These are phyloP conservation scores for Penstemon newberryi DNA, from an alignment of 257 asterid genomes.

Conservation along the genomic window DNA sequence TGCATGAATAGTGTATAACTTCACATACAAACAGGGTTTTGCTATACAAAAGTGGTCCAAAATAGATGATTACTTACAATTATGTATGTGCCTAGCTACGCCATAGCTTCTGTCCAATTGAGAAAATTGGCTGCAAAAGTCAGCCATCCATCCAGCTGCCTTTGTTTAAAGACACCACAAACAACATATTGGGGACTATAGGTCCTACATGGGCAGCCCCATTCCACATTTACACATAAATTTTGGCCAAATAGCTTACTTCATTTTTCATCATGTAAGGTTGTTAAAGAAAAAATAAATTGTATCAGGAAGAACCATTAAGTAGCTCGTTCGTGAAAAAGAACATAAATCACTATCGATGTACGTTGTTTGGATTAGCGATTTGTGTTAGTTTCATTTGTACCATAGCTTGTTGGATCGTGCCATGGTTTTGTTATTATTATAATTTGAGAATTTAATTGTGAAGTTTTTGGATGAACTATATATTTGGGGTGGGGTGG, in stretches of 20 bases:
- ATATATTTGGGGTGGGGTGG: too few relatives aligned
- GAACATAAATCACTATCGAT: too few relatives aligned
- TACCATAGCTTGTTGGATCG: too few relatives aligned
- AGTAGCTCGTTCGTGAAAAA: too few relatives aligned
- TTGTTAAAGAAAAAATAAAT: too few relatives aligned
- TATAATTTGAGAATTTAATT: too few relatives aligned
- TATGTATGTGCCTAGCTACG: neutral
- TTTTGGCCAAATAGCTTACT: constrained; percentile 22
- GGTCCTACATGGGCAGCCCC: constrained; percentile 42
- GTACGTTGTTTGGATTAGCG: too few relatives aligned
- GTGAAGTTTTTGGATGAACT: too few relatives aligned
- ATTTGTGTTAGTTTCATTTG: too few relatives aligned
- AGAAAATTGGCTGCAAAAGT: constrained; percentile 44
- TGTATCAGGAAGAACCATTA: too few relatives aligned
- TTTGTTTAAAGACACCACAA: constrained; percentile 30
- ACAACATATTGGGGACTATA: constrained; percentile 20
- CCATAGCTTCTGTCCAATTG: constrained; percentile 23
- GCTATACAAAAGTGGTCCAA: constrained; percentile 45
- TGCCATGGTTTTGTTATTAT: too few relatives aligned
- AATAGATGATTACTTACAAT: constrained; percentile 26
- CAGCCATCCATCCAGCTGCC: constrained; percentile 54
- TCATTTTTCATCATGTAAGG: neutral
- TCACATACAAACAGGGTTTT: constrained; percentile 30
- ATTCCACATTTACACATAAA: constrained; percentile 16
- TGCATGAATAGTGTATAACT: constrained; percentile 41